Evolutionary conservation across 371 early-diverging fungal species (phyloP).

Genomic region (Mortierella sp.): DNA sequence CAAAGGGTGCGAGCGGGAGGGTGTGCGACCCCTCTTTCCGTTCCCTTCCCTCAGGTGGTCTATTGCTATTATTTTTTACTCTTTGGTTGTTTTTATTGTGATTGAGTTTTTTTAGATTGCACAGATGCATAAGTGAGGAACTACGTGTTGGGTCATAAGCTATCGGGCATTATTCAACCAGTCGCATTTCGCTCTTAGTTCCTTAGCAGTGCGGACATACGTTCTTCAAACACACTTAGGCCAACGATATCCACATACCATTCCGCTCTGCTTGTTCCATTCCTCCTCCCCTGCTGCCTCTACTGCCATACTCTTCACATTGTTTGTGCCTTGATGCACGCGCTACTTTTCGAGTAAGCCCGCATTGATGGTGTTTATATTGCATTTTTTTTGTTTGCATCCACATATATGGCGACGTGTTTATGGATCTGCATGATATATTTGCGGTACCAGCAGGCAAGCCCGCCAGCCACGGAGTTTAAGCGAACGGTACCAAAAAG

Average conservation of each 20-base stretch:
- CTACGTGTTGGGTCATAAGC: neutral
- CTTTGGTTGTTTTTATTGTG: neutral
- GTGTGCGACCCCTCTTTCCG: neutral
- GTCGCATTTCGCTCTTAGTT: too few species aligned
- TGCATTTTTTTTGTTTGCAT: constrained; percentile 5
- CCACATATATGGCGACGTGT: neutral
- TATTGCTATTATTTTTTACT: neutral
- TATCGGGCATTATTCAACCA: neutral
- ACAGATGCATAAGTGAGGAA: constrained; percentile 1
- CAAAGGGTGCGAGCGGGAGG: constrained; percentile 4
- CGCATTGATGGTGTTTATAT: constrained; percentile 13
- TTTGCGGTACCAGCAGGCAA: neutral
- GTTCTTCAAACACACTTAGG: too few species aligned
- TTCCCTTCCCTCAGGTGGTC: constrained; percentile 3
- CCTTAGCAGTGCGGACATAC: too few species aligned
- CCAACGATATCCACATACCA: too few species aligned
- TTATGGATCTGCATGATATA: neutral
- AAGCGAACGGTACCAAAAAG: too few species aligned
- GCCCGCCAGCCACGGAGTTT: too few species aligned
- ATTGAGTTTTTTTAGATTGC: neutral
- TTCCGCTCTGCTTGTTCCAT: too few species aligned
- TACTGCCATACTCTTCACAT: too few species aligned
- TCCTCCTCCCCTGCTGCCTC: too few species aligned
- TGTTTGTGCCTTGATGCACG: too few species aligned
- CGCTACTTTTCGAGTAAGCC: neutral